Evolutionary conservation across 1,284 basidiomycete species (phyloP), one percentile per base, ranked within the genome.

Genomic region (Rhodotorula sp.): DNA sequence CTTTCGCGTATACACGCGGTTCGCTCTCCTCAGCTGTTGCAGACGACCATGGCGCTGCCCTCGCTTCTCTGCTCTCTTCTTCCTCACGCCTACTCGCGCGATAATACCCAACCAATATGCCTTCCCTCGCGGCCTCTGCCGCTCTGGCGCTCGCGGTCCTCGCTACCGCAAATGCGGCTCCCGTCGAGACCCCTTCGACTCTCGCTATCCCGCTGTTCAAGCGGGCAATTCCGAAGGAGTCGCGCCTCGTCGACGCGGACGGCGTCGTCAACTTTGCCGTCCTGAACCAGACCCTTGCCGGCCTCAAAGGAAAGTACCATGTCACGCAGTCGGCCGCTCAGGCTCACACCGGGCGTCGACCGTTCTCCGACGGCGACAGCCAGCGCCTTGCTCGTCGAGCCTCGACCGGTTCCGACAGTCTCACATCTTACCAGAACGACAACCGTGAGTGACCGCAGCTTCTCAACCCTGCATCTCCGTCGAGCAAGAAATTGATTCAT

Each of bases 401-500:
- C 4, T 26, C 60, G 16, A 60, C 61, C 14, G 68, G 57, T 3
- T 38, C 56, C 19, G 64, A 63, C 15, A 31, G 56, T 14, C 50
- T 70, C 23, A 50, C n/a, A 28, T 59, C 60, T 28, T 49, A 66
- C 60, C 60, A 62, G 38, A 69, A 65, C 55, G 68, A 58, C 16
- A 31, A 54, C 5, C 55, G 67, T 79, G 0, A 78, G 78, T 77
- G 71, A 71, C 26, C 76, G 76, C 5, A 48, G 60, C 5, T 59
- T 78, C 31, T 63, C 66, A 6, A 73, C 62, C 77, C 77, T 23
- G 77, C 73, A 8, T 74, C 75, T 14, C 12, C 3, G 49, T 23
- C 19, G 49, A 28, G 12, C 10, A 2, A 15, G 54, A 14, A 14
- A 14, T 18, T 28, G 54, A 7, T 66, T 78, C 49, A 70, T 72